phyloP scores from a whole-genome alignment of 768 basidiomycete genomes.

The Dacryopinax spathularia region DNA sequence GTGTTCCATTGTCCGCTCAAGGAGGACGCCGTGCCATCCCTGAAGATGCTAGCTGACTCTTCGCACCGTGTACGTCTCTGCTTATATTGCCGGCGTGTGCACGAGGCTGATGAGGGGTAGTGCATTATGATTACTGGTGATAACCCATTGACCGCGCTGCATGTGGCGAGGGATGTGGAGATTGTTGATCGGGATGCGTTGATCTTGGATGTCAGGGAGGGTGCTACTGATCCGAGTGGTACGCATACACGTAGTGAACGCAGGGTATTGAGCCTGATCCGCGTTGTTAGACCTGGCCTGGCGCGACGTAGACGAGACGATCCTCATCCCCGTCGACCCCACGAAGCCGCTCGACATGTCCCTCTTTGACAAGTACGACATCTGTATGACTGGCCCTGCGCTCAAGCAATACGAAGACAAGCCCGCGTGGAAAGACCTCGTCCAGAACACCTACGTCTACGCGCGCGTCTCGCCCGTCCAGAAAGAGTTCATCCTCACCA shows the following conservation, averaged over 20 bases:
- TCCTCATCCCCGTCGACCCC: constrained; percentile 75
- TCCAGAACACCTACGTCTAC: constrained; percentile 95
- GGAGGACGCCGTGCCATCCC: constrained; percentile 71
- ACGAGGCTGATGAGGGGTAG: constrained; percentile 27
- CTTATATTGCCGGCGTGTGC: not conserved
- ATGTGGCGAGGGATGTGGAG: constrained; percentile 91
- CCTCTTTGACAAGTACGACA: constrained; percentile 79
- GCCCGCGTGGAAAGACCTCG: constrained; percentile 63
- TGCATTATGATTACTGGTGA: constrained; percentile 99
- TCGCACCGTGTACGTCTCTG: constrained; percentile 70
- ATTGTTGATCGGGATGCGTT: constrained; percentile 91
- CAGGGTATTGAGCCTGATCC: constrained; percentile 2
- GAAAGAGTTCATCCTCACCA: constrained; percentile 90
- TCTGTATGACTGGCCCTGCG: constrained; percentile 90
- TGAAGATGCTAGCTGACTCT: constrained; percentile 91
- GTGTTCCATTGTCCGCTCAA: constrained; percentile 99
- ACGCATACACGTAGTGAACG: constrained; percentile 16
- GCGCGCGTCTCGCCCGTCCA: constrained; percentile 92
- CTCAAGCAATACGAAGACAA: constrained; percentile 70
- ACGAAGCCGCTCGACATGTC: constrained; percentile 58
- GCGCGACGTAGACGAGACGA: constrained; percentile 86
- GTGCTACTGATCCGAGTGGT: constrained; percentile 57
- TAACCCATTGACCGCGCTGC: constrained; percentile 91
- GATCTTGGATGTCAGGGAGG: constrained; percentile 80
- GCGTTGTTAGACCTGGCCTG: constrained; percentile 58